Percentiles rank a stretch among this genome's conserved stretches.
phyloP scores from a whole-genome alignment of 176 grass and related monocot genomes.

The Tillandsia fasciculata region DNA sequence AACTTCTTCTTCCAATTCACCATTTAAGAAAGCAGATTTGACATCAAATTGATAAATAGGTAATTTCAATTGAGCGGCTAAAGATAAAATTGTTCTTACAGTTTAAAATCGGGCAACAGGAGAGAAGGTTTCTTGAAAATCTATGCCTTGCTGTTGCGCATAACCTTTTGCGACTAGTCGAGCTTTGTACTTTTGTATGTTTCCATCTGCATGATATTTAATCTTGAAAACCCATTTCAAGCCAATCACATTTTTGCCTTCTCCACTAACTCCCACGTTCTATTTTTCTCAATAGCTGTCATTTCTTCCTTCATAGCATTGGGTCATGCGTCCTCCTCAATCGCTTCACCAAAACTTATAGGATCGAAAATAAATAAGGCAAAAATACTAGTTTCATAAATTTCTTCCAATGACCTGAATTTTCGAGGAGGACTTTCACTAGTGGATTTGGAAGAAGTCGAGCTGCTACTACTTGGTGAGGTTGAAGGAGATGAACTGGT shows the following conservation, averaged over 20 bases:
- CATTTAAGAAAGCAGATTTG: constrained; percentile 2
- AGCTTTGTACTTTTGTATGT: not conserved
- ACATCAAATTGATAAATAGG: constrained; percentile 13
- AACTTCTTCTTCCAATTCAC: constrained; percentile 4
- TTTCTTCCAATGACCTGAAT: not conserved
- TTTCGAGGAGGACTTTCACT: not conserved
- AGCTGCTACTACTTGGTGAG: too few species aligned
- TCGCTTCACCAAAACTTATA: not conserved
- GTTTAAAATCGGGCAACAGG: not conserved
- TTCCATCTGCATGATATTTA: not conserved
- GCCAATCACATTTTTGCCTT: not conserved
- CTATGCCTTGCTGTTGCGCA: not conserved
- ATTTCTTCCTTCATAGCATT: not conserved
- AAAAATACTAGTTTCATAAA: not conserved
- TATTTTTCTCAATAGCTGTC: not conserved
- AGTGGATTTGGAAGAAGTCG: too few species aligned
- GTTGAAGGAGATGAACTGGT: too few species aligned
- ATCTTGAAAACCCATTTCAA: not conserved
- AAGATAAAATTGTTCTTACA: not conserved
- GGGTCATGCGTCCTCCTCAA: not conserved
- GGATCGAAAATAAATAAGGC: not conserved
- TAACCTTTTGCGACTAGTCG: not conserved
- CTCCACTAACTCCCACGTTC: not conserved
- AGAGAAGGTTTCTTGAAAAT: not conserved
- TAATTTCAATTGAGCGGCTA: constrained; percentile 1